These are phyloP conservation scores for Leishmania arabica DNA, from an alignment of 208 protist genomes.

Conservation along the genomic window DNA sequence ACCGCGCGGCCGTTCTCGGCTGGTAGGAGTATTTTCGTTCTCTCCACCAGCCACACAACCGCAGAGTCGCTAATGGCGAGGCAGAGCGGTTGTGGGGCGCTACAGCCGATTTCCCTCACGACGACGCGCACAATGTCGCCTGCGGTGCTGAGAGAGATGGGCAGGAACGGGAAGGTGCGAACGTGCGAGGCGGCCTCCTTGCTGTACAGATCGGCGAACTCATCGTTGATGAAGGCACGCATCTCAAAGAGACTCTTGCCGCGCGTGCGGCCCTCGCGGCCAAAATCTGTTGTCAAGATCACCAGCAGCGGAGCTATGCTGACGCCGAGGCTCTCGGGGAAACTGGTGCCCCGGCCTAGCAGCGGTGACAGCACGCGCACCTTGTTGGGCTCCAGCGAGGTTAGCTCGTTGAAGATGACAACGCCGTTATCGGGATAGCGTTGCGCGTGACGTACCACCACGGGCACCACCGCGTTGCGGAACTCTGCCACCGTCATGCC, in stretches of 20 bases:
- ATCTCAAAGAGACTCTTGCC: slow-evolving; percentile 68
- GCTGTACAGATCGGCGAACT: slow-evolving; percentile 63
- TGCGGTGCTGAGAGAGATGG: slow-evolving; percentile 53
- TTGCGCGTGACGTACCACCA: slow-evolving; percentile 41
- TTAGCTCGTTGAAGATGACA: slow-evolving; percentile 74
- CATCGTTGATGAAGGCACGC: slow-evolving; percentile 53
- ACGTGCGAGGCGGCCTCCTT: slow-evolving; percentile 50
- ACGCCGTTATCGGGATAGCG: slow-evolving; percentile 57
- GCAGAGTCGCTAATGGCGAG: slow-evolving; percentile 33
- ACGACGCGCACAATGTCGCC: slow-evolving; percentile 49
- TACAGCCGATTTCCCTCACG: slow-evolving; percentile 43
- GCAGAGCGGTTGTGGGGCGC: neutral
- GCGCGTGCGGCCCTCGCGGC: slow-evolving; percentile 62
- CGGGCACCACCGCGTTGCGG: slow-evolving; percentile 48
- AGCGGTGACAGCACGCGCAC: slow-evolving; percentile 60
- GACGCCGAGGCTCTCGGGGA: slow-evolving; percentile 45
- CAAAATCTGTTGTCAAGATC: slow-evolving; percentile 82
- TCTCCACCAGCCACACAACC: too few relatives aligned
- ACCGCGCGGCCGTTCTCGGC: too few relatives aligned
- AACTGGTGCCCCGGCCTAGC: slow-evolving; percentile 46
- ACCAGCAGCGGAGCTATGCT: slow-evolving; percentile 45
- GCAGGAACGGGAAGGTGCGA: slow-evolving; percentile 66
- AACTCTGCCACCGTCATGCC: slow-evolving; percentile 57
- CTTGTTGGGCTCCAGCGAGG: slow-evolving; percentile 45
- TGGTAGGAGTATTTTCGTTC: too few relatives aligned